These are phyloP conservation scores for Cytospora chrysosperma DNA, from an alignment of 2,329 filamentous ascomycete species.

Conservation along the genomic window DNA sequence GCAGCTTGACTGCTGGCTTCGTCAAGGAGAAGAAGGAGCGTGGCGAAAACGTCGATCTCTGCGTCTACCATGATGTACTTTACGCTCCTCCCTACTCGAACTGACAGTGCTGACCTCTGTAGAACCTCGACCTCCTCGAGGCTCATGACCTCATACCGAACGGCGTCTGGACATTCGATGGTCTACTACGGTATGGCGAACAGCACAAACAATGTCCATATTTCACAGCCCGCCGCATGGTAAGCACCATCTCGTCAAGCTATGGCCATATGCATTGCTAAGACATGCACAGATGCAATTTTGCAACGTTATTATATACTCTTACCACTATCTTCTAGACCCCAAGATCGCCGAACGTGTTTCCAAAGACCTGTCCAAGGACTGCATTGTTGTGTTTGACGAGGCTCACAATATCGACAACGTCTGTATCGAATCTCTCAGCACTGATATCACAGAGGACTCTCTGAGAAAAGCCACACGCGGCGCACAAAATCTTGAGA, in stretches of 20 bases:
- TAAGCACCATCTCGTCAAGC: constrained; percentile 38
- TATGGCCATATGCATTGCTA: constrained; percentile 7
- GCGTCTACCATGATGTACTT: constrained; percentile 85
- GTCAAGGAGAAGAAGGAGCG: constrained; percentile 96
- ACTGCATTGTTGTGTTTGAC: constrained; percentile 98
- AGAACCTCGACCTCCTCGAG: constrained; percentile 92
- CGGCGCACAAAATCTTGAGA: constrained; percentile 87
- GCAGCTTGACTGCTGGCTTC: constrained; percentile 93
- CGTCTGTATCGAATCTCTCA: constrained; percentile 95
- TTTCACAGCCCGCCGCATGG: constrained; percentile 93
- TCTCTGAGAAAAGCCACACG: constrained; percentile 87
- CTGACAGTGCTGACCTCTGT: background rate
- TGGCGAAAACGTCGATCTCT: constrained; percentile 91
- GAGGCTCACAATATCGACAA: constrained; percentile 99
- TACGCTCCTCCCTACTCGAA: constrained; percentile 27
- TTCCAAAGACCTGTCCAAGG: constrained; percentile 92
- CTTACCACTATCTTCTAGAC: constrained; percentile 96
- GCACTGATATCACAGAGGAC: constrained; percentile 95
- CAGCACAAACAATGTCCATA: constrained; percentile 97
- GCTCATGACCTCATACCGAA: constrained; percentile 93
- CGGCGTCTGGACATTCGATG: constrained; percentile 94
- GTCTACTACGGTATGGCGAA: constrained; percentile 84
- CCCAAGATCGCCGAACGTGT: constrained; percentile 97
- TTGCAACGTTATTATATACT: constrained; percentile 99
- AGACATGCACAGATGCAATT: constrained; percentile 74